A percentile compares a stretch with the other conserved stretches of the same genome.
These are phyloP conservation scores for Serendipita vermifera DNA, from an alignment of 768 basidiomycete genomes.

Conservation along the genomic window DNA sequence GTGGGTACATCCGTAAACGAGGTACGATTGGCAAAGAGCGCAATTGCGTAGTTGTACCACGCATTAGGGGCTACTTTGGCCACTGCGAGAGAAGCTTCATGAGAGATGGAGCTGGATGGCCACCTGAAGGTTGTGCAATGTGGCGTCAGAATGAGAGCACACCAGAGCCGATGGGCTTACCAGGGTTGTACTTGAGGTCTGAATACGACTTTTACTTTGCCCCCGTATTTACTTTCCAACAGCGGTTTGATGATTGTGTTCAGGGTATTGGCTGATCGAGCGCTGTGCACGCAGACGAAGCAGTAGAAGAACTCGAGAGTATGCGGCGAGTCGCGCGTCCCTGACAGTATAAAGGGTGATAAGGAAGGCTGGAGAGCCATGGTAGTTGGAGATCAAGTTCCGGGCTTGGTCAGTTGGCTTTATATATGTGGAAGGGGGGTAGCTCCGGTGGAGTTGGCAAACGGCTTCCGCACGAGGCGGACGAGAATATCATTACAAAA, in stretches of 20 bases:
- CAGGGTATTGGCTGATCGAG: constrained; percentile 47
- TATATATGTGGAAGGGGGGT: no score
- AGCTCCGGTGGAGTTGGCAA: no score
- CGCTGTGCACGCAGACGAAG: constrained; percentile 72
- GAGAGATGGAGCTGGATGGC: constrained; percentile 53
- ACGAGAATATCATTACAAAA: no score
- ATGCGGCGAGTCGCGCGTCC: constrained; percentile 47
- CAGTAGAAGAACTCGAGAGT: constrained; percentile 75
- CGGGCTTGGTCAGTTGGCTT: no score
- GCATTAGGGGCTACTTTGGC: constrained; percentile 55
- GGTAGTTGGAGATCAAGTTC: constrained; percentile 6
- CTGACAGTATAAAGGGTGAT: constrained; percentile 48
- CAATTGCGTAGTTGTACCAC: constrained; percentile 67
- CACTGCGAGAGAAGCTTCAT: constrained; percentile 70
- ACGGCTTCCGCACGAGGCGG: no score
- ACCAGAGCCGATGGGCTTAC: neutral
- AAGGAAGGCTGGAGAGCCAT: constrained; percentile 78
- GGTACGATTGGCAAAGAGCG: constrained; percentile 56
- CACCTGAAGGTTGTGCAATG: constrained; percentile 64
- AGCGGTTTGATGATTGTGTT: constrained; percentile 48
- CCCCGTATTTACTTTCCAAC: constrained; percentile 50
- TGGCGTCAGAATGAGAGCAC: constrained; percentile 27
- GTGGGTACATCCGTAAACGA: constrained; percentile 69
- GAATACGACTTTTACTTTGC: constrained; percentile 49
- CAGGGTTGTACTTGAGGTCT: constrained; percentile 25